Conservation (phyloP, 2,329 filamentous ascomycete species). For the Diaporthe citri region DNA sequence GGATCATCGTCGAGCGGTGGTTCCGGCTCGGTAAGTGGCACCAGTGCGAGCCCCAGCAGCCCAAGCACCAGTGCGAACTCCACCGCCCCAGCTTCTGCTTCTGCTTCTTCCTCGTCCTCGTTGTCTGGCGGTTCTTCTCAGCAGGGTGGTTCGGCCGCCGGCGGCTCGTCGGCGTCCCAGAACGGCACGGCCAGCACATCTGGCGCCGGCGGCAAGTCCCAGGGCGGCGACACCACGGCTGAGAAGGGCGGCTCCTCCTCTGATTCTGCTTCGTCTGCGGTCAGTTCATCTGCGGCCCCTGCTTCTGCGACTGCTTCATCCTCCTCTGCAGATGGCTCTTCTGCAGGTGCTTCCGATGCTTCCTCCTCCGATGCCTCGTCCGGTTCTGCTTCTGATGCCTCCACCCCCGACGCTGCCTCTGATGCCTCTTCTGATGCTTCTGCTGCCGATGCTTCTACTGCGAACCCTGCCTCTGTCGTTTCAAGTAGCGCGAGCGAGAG, state of each 20-base stretch:
- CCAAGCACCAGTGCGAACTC: constrained; percentile 13
- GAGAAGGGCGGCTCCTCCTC: constrained; percentile 22
- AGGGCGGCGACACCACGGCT: constrained; percentile 5
- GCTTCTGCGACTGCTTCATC: background rate
- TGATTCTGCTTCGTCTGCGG: constrained; percentile 1
- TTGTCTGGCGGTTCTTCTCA: constrained; percentile 26
- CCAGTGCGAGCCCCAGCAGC: constrained; percentile 29
- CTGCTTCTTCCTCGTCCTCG: background rate
- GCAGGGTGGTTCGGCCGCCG: constrained; percentile 18
- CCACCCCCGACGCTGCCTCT: background rate
- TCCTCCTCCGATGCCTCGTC: background rate
- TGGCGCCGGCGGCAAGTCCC: constrained; percentile 9
- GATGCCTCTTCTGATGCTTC: background rate
- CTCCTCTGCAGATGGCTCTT: constrained; percentile 1
- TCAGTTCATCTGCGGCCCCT: constrained; percentile 22
- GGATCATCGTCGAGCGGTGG: background rate
- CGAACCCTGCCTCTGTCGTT: constrained; percentile 23
- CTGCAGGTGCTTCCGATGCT: constrained; percentile 9
- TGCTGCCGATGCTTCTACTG: constrained; percentile 8
- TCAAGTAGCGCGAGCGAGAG: constrained; percentile 21
- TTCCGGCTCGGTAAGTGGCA: constrained; percentile 23
- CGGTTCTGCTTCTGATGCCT: background rate
- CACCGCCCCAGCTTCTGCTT: constrained; percentile 1
- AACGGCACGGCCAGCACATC: background rate
- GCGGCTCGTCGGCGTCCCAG: background rate